Percentiles rank a stretch among this genome's conserved stretches.
phyloP scores from a whole-genome alignment of 768 basidiomycete species.

The Sarcodon aspratus region DNA sequence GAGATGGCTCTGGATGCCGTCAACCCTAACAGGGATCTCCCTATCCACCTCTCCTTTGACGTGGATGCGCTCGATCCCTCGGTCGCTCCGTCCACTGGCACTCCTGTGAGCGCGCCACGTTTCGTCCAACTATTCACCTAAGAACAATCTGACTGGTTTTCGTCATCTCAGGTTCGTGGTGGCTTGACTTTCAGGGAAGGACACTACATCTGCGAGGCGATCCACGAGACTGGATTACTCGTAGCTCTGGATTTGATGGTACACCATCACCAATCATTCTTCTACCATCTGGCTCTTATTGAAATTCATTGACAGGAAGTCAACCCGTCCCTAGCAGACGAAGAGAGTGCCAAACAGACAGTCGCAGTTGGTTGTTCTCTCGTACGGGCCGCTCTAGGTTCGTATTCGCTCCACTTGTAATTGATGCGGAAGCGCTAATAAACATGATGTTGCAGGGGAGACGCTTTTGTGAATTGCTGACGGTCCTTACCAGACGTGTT shows the following conservation, averaged over 20 bases:
- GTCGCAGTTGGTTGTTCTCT: conserved; percentile 86
- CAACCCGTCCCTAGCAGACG: conserved; percentile 85
- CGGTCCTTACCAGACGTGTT: too few species aligned
- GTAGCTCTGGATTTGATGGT: conserved; percentile 95
- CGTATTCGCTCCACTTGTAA: conserved; percentile 10
- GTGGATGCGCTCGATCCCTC: conserved; percentile 91
- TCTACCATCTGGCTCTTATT: conserved; percentile 2
- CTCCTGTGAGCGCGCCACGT: too few species aligned
- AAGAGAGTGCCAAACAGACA: conserved; percentile 69
- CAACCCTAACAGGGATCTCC: conserved; percentile 71
- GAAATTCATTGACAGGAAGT: conserved; percentile 54
- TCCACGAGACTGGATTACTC: conserved; percentile 85
- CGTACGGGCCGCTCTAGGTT: conserved; percentile 74
- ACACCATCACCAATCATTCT: background rate
- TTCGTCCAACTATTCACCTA: too few species aligned
- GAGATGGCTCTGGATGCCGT: conserved; percentile 95
- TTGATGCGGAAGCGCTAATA: background rate
- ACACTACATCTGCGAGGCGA: conserved; percentile 93
- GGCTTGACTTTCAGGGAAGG: conserved; percentile 96
- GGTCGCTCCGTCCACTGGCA: conserved; percentile 94
- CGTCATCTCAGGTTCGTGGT: conserved; percentile 58
- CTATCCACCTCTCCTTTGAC: conserved; percentile 95
- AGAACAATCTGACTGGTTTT: background rate
- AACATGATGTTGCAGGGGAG: conserved; percentile 2
- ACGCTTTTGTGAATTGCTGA: conserved; percentile 1